Evolutionary conservation across 2,329 filamentous ascomycete genomes (phyloP).

Genomic region (Pleurostoma richardsiae): DNA sequence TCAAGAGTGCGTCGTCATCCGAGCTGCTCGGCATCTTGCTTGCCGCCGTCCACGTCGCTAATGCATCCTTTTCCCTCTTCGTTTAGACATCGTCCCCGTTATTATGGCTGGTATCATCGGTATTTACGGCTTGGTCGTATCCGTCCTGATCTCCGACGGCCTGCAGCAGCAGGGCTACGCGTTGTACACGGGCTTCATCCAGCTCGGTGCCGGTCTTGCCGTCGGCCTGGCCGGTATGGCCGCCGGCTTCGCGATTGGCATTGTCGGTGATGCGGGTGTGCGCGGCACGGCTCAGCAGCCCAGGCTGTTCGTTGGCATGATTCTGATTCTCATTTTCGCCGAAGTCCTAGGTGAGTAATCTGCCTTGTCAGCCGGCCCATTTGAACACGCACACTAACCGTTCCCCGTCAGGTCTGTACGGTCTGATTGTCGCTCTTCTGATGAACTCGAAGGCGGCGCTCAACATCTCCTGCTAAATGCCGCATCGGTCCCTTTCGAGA

Average conservation of each 20-base stretch:
- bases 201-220: constrained; percentile 75
- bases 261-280: constrained; percentile 84
- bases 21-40: background rate
- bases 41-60: too few relatives aligned
- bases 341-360: constrained; percentile 78
- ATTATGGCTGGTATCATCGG: constrained; percentile 99
- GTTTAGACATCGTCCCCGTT: constrained; percentile 91
- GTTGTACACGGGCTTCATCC: constrained; percentile 78
- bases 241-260: constrained; percentile 81
- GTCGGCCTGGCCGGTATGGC: constrained; percentile 80
- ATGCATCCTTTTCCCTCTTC: too few relatives aligned
- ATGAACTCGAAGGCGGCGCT: constrained; percentile 93
- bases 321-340: constrained; percentile 98
- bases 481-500: constrained; percentile 6
- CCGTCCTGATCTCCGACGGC: constrained; percentile 77
- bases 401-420: constrained; percentile 75
- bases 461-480: constrained; percentile 55
- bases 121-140: constrained; percentile 92
- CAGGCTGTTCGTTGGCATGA: constrained; percentile 91
- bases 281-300: constrained; percentile 80
- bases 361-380: background rate
- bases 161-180: constrained; percentile 62
- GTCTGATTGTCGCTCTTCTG: constrained; percentile 94
- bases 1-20: constrained; percentile 75
- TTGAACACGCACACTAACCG: constrained; percentile 6